These are phyloP conservation scores for Eruca vesicaria DNA, from an alignment of 441 rosid species.

Conservation along the genomic window DNA sequence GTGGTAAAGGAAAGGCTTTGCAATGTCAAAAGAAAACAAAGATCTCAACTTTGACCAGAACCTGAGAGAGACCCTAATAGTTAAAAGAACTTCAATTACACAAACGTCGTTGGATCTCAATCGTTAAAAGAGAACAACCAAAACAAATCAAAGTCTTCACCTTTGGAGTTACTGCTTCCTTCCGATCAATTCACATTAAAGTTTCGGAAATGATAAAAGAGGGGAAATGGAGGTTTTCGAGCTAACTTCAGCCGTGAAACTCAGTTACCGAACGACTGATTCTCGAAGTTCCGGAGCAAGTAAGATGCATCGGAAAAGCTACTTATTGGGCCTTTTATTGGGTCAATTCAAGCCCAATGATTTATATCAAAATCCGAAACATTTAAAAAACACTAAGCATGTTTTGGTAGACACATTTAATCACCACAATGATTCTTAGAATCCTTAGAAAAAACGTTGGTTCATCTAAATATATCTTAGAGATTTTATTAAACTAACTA, in stretches of 20 bases:
- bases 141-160: not conserved
- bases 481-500: no score
- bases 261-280: not conserved
- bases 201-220: not conserved
- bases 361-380: no score
- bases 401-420: no score
- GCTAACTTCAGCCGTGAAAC: not conserved
- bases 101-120: not conserved
- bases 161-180: not conserved
- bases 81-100: constrained; percentile 1
- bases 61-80: not conserved
- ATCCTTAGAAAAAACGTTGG: no score
- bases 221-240: not conserved
- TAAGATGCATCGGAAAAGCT: not conserved
- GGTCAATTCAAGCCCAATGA: no score
- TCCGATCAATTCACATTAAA: not conserved
- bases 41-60: constrained; percentile 3
- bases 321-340: not conserved
- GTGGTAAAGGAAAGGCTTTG: no score
- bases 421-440: no score
- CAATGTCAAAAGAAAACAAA: no score
- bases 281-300: not conserved
- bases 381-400: no score
- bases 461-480: no score
- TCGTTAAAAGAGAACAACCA: not conserved